These are phyloP conservation scores for Peniophora sp. DNA, from an alignment of 1,284 basidiomycete species.

Conservation along the genomic window DNA sequence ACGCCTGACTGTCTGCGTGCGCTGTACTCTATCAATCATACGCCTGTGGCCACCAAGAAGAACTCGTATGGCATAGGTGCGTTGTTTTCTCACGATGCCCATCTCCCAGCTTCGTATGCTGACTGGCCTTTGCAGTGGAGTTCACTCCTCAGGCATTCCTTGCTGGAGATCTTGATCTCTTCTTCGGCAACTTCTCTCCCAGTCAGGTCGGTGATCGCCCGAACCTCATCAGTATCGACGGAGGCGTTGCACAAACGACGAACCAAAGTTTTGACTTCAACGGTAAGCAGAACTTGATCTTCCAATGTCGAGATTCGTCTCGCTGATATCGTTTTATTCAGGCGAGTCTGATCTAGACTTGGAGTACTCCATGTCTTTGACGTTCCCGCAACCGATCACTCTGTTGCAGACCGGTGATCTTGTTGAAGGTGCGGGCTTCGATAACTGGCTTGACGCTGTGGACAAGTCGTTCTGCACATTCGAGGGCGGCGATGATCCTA, in stretches of 20 bases:
- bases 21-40: slow-evolving; percentile 36
- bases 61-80: slow-evolving; percentile 46
- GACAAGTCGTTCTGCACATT: slow-evolving; percentile 51
- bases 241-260: slow-evolving; percentile 27
- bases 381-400: slow-evolving; percentile 31
- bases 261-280: slow-evolving; percentile 32
- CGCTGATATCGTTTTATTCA: too few relatives aligned
- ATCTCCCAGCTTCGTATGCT: not conserved
- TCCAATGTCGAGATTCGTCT: too few relatives aligned
- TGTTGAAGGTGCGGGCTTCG: slow-evolving; percentile 35
- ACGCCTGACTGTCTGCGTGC: slow-evolving; percentile 38
- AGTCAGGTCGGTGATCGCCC: slow-evolving; percentile 27
- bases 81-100: slow-evolving; percentile 1
- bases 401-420: slow-evolving; percentile 43
- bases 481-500: slow-evolving; percentile 52
- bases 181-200: slow-evolving; percentile 32
- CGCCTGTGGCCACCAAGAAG: slow-evolving; percentile 26
- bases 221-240: slow-evolving; percentile 32
- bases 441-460: slow-evolving; percentile 38
- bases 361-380: slow-evolving; percentile 41
- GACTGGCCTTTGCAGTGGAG: slow-evolving; percentile 28
- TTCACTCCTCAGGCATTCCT: slow-evolving; percentile 41
- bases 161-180: slow-evolving; percentile 35
- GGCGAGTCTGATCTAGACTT: slow-evolving; percentile 51
- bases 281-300: too few relatives aligned